Conservation (phyloP, 306 rosid species). For the Quercus variabilis region DNA sequence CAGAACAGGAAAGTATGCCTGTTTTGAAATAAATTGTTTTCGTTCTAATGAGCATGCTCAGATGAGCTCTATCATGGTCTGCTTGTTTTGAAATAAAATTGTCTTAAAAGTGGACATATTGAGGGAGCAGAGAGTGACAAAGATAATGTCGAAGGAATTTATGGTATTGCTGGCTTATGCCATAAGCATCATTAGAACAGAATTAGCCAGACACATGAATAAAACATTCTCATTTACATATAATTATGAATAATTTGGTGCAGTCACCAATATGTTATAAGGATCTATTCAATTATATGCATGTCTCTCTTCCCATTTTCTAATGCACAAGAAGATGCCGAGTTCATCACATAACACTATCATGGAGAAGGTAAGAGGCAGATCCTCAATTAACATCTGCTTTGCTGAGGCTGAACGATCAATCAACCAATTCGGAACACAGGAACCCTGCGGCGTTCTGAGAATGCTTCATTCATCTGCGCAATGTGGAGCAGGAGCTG, state of each 20-base stretch:
- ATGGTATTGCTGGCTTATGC: background rate
- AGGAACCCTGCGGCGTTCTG: conserved; percentile 54
- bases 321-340: background rate
- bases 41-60: background rate
- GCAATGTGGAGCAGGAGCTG: conserved; percentile 53
- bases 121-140: background rate
- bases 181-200: background rate
- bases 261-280: background rate
- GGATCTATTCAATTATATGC: background rate
- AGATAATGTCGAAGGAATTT: background rate
- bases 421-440: conserved; percentile 42
- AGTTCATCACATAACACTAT: background rate
- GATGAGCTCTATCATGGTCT: background rate
- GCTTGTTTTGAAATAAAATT: no score
- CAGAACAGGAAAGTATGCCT: background rate
- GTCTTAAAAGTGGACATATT: background rate
- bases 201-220: background rate
- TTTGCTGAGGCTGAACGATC: background rate
- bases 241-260: background rate
- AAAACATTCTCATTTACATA: background rate
- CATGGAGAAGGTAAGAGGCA: background rate
- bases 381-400: background rate
- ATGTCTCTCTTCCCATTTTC: background rate
- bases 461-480: conserved; percentile 45
- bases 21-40: background rate